A percentile compares a stretch with the other conserved stretches of the same genome.
These are phyloP conservation scores for Podila epicladia DNA, from an alignment of 192 early-diverging fungal species.

Conservation along the genomic window DNA sequence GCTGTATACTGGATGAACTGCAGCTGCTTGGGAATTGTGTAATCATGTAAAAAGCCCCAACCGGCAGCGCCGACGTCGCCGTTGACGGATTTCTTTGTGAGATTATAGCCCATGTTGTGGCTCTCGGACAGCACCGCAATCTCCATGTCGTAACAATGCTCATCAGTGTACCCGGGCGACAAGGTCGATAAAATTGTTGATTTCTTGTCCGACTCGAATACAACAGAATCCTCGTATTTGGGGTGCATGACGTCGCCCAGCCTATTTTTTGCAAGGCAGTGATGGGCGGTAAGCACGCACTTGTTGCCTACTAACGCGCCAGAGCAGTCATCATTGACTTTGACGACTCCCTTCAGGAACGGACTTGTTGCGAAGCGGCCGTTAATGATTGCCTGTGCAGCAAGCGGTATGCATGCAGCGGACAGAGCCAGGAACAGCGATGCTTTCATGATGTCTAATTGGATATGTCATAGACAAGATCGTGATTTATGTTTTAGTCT, in stretches of 20 bases:
- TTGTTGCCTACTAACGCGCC: constrained; percentile 16
- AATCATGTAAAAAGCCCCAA: constrained; percentile 12
- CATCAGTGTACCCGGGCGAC: background rate
- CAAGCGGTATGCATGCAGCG: background rate
- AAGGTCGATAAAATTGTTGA: background rate
- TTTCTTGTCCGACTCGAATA: constrained; percentile 9
- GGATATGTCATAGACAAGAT: too few relatives aligned
- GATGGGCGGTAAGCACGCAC: constrained; percentile 17
- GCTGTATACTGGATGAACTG: constrained; percentile 11
- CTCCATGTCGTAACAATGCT: constrained; percentile 19
- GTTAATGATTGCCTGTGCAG: constrained; percentile 11
- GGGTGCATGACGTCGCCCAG: constrained; percentile 15
- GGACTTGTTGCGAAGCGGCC: constrained; percentile 11
- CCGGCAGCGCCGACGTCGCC: background rate
- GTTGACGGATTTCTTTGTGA: background rate
- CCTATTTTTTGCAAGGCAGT: constrained; percentile 3
- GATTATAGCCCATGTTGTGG: constrained; percentile 12
- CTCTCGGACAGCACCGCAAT: constrained; percentile 8
- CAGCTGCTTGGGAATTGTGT: constrained; percentile 11
- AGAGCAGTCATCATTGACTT: constrained; percentile 16
- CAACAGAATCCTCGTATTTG: background rate
- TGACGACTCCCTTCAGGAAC: constrained; percentile 1
- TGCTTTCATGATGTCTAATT: too few relatives aligned
- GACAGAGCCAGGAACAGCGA: background rate
- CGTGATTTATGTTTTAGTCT: too few relatives aligned